phyloP scores from a whole-genome alignment of 2,329 filamentous ascomycete species.

The Dactylellina drechsleri region DNA sequence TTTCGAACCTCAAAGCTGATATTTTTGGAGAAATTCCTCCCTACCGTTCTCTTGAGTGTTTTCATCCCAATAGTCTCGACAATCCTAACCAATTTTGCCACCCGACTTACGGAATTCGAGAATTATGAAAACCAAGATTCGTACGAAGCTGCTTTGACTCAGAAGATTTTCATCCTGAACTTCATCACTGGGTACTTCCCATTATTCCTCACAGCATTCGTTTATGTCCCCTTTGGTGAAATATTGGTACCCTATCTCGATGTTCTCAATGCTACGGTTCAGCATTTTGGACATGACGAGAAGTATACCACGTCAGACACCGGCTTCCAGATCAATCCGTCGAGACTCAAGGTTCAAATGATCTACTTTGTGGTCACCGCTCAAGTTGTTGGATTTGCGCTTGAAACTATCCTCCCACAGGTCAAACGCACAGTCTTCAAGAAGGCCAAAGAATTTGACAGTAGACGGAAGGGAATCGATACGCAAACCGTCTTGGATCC shows the following conservation, averaged over 20 bases:
- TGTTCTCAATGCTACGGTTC: constrained; percentile 78
- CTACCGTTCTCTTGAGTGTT: constrained; percentile 85
- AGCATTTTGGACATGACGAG: constrained; percentile 78
- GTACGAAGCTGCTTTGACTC: constrained; percentile 83
- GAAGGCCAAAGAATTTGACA: constrained; percentile 81
- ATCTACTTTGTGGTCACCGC: constrained; percentile 97
- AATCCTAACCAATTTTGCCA: constrained; percentile 79
- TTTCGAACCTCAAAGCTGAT: constrained; percentile 5
- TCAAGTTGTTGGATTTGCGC: constrained; percentile 84
- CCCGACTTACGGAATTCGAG: constrained; percentile 80
- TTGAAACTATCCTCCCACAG: constrained; percentile 86
- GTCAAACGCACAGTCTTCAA: constrained; percentile 80
- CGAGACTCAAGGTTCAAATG: constrained; percentile 85
- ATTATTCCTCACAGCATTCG: constrained; percentile 89
- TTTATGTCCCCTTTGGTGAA: constrained; percentile 91
- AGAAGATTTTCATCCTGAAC: constrained; percentile 95
- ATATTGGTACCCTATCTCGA: constrained; percentile 86
- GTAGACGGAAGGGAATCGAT: constrained; percentile 67
- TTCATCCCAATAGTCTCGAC: constrained; percentile 81
- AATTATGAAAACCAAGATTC: constrained; percentile 91
- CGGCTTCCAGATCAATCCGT: constrained; percentile 82
- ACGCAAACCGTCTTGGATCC: constrained; percentile 70
- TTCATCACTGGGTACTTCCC: constrained; percentile 96
- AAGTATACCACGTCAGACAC: constrained; percentile 70
- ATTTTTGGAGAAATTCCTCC: constrained; percentile 76